These are phyloP conservation scores for Phytophthora pseudosyringae DNA, from an alignment of 352 stramenopile genomes.

Conservation along the genomic window DNA sequence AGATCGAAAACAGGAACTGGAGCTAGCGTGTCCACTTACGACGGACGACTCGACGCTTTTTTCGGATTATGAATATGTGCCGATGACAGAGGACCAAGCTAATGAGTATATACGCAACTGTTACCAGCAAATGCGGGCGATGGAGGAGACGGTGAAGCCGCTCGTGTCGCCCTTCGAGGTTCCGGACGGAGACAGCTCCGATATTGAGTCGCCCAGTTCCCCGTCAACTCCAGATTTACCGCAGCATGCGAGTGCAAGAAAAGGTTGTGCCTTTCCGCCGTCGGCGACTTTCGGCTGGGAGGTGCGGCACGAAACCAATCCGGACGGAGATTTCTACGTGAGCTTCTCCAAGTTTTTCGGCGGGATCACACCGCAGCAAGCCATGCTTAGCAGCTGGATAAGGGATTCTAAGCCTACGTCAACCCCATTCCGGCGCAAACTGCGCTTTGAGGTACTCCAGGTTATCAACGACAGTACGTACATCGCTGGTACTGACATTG, in stretches of 20 bases:
- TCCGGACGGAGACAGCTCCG: slow-evolving; percentile 32
- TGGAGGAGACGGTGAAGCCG: slow-evolving; percentile 55
- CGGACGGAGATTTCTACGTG: slow-evolving; percentile 51
- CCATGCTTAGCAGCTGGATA: slow-evolving; percentile 52
- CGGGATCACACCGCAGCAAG: slow-evolving; percentile 44
- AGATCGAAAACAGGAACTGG: slow-evolving; percentile 56
- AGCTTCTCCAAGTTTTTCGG: slow-evolving; percentile 59
- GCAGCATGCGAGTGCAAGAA: slow-evolving; percentile 8
- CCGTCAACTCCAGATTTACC: slow-evolving; percentile 12
- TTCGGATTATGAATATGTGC: slow-evolving; percentile 53
- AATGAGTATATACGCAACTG: slow-evolving; percentile 62
- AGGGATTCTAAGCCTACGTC: slow-evolving; percentile 33
- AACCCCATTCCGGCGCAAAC: slow-evolving; percentile 39
- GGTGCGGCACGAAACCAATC: slow-evolving; percentile 47
- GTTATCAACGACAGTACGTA: slow-evolving; percentile 61
- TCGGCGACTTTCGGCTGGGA: slow-evolving; percentile 65
- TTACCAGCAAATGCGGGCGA: slow-evolving; percentile 60
- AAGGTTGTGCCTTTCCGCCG: slow-evolving; percentile 44
- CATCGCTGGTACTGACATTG: slow-evolving; percentile 49
- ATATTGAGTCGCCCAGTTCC: slow-evolving; percentile 20
- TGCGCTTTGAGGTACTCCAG: slow-evolving; percentile 56
- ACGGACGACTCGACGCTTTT: slow-evolving; percentile 38
- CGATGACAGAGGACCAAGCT: slow-evolving; percentile 60
- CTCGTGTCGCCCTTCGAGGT: slow-evolving; percentile 41
- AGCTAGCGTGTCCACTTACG: slow-evolving; percentile 44